Conservation (phyloP, 2,329 filamentous ascomycete genomes). For the Sclerotinia trifoliorum region DNA sequence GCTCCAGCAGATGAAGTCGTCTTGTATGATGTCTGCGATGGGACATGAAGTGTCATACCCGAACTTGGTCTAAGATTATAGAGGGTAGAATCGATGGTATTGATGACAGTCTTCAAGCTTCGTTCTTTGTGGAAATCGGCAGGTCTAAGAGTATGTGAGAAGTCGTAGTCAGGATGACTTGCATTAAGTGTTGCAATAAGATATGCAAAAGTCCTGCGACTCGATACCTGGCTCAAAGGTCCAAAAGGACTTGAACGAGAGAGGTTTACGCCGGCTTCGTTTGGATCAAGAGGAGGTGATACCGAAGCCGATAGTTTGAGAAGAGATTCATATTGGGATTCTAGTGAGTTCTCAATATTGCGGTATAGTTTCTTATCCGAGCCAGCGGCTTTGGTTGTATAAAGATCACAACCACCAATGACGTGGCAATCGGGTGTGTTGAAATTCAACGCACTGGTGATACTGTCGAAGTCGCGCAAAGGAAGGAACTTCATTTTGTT, state of each 20-base stretch:
- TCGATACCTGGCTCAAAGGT: conserved; percentile 80
- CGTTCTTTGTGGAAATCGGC: conserved; percentile 86
- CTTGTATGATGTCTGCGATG: conserved; percentile 42
- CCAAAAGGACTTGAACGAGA: conserved; percentile 90
- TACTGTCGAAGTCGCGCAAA: conserved; percentile 83
- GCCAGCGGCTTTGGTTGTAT: conserved; percentile 94
- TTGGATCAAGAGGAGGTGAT: conserved; percentile 76
- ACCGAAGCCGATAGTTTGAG: conserved; percentile 83
- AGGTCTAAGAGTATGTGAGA: conserved; percentile 85
- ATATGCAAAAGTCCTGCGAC: conserved; percentile 90
- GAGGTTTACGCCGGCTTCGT: conserved; percentile 67
- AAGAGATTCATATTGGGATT: conserved; percentile 86
- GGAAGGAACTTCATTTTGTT: conserved; percentile 73
- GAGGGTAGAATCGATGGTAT: conserved; percentile 81
- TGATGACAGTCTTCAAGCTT: conserved; percentile 77
- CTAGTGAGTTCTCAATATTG: conserved; percentile 86
- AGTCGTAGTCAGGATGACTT: conserved; percentile 95
- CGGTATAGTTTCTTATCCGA: conserved; percentile 97
- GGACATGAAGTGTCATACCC: conserved; percentile 42
- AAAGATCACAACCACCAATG: conserved; percentile 90
- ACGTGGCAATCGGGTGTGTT: conserved; percentile 91
- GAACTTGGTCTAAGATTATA: conserved; percentile 76
- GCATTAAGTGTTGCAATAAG: conserved; percentile 95
- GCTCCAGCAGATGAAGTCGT: conserved; percentile 43
- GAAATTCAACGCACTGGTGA: conserved; percentile 92